Evolutionary conservation across 495 filamentous ascomycete genomes (phyloP).

Genomic region (Sabuloglossum arenarium): DNA sequence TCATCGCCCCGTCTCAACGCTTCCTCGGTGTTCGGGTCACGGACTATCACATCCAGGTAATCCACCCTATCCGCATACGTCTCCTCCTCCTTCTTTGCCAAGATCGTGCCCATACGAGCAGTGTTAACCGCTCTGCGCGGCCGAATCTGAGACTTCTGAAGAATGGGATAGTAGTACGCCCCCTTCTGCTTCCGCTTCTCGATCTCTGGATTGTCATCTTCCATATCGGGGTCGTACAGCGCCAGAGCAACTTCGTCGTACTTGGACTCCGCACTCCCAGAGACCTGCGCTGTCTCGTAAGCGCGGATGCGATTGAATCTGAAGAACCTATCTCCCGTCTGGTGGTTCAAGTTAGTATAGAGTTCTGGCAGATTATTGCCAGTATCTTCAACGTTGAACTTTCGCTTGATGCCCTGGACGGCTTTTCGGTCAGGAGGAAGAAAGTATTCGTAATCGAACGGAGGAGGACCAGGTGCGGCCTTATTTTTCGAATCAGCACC

Average conservation of each 20-base stretch:
- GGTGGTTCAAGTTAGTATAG: slow-evolving; percentile 33
- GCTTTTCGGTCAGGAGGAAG: slow-evolving; percentile 35
- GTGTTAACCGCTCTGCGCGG: slow-evolving; percentile 32
- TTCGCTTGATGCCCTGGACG: slow-evolving; percentile 42
- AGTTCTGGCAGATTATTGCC: slow-evolving; percentile 43
- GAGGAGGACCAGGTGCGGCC: slow-evolving; percentile 35
- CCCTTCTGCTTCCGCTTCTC: slow-evolving; percentile 34
- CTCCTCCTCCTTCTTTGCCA: slow-evolving; percentile 20
- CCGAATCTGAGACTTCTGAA: slow-evolving; percentile 43
- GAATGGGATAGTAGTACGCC: slow-evolving; percentile 79
- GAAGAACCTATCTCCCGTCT: slow-evolving; percentile 31
- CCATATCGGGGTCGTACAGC: slow-evolving; percentile 37
- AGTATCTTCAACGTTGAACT: slow-evolving; percentile 48
- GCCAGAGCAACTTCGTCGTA: slow-evolving; percentile 38
- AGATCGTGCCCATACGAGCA: slow-evolving; percentile 23
- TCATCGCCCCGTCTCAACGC: slow-evolving; percentile 21
- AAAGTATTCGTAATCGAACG: slow-evolving; percentile 68
- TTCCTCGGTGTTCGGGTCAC: slow-evolving; percentile 32
- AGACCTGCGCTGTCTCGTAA: slow-evolving; percentile 60
- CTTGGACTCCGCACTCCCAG: slow-evolving; percentile 30
- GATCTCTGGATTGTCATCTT: slow-evolving; percentile 11
- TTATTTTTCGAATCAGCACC: slow-evolving; percentile 37
- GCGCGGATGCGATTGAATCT: slow-evolving; percentile 56
- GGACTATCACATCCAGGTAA: slow-evolving; percentile 31
- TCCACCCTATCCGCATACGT: slow-evolving; percentile 19